phyloP scores from a whole-genome alignment of 2,329 filamentous ascomycete genomes.

The Neophaeococcomyces aloes region DNA sequence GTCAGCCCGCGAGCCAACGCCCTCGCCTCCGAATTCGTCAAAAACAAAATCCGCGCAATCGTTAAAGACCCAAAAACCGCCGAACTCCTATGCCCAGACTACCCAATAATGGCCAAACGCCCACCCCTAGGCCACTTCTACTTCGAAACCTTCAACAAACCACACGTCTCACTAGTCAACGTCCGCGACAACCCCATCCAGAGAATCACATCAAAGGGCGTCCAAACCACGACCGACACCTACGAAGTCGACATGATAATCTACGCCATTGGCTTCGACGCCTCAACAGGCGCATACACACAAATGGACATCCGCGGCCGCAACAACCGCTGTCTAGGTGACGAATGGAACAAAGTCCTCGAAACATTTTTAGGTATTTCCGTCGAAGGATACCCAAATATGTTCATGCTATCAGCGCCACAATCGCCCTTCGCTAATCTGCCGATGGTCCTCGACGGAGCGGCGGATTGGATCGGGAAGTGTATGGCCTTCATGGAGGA shows the following conservation, averaged over 20 bases:
- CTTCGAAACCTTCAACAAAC: constrained; percentile 39
- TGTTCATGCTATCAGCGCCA: constrained; percentile 44
- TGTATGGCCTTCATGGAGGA: constrained; percentile 1
- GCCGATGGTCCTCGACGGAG: constrained; percentile 44
- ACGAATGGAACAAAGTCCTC: constrained; percentile 29
- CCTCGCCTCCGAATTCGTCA: constrained; percentile 47
- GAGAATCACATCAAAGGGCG: constrained; percentile 30
- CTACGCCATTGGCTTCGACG: constrained; percentile 36
- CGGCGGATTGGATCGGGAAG: constrained; percentile 39
- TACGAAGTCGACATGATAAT: constrained; percentile 29
- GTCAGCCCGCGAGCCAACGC: constrained; percentile 39
- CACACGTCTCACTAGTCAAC: constrained; percentile 39
- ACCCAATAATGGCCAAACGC: constrained; percentile 46
- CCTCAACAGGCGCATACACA: constrained; percentile 32
- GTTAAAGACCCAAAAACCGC: constrained; percentile 40
- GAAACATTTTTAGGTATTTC: constrained; percentile 34
- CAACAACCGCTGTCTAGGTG: constrained; percentile 27
- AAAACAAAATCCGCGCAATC: constrained; percentile 40
- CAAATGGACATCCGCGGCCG: constrained; percentile 30
- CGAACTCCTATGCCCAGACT: constrained; percentile 47
- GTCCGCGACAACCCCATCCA: constrained; percentile 34
- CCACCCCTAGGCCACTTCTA: constrained; percentile 40
- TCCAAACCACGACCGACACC: constrained; percentile 29
- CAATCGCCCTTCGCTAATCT: constrained; percentile 42
- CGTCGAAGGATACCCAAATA: constrained; percentile 36